Percentiles rank a stretch among this genome's conserved stretches.
These are phyloP conservation scores for Geranium brycei DNA, from an alignment of 345 rosid species.

Conservation along the genomic window DNA sequence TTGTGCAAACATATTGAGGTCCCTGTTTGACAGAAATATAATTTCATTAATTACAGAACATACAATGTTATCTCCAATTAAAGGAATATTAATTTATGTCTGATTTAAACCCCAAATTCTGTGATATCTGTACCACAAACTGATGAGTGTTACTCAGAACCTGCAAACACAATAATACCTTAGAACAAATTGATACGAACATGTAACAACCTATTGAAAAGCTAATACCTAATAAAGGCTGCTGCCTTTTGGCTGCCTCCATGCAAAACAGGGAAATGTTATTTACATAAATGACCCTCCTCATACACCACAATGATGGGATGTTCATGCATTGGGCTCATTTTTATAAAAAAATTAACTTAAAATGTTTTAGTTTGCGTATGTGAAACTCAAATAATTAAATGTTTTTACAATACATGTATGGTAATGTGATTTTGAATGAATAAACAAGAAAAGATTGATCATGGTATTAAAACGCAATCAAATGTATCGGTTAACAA, in stretches of 20 bases:
- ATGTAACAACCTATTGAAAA: too few relatives aligned
- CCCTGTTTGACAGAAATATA: conserved; percentile 39
- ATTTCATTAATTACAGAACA: not conserved
- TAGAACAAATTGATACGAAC: not conserved
- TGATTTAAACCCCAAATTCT: not conserved
- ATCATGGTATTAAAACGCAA: not conserved
- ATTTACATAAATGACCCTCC: too few relatives aligned
- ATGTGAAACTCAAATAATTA: too few relatives aligned
- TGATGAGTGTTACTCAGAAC: not conserved
- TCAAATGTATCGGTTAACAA: not conserved
- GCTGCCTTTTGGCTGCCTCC: too few relatives aligned
- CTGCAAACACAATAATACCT: not conserved
- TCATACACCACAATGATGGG: too few relatives aligned
- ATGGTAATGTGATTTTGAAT: not conserved
- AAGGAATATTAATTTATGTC: not conserved
- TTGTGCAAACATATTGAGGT: conserved; percentile 90
- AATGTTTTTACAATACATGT: not conserved
- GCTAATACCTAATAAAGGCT: too few relatives aligned
- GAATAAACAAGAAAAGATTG: not conserved
- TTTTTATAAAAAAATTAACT: too few relatives aligned
- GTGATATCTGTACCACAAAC: not conserved
- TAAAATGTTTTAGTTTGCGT: too few relatives aligned
- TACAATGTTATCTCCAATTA: not conserved
- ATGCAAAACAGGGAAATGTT: too few relatives aligned
- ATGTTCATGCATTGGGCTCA: too few relatives aligned